phyloP scores from a whole-genome alignment of 495 filamentous ascomycete genomes.

The Jackrogersella multiformis region DNA sequence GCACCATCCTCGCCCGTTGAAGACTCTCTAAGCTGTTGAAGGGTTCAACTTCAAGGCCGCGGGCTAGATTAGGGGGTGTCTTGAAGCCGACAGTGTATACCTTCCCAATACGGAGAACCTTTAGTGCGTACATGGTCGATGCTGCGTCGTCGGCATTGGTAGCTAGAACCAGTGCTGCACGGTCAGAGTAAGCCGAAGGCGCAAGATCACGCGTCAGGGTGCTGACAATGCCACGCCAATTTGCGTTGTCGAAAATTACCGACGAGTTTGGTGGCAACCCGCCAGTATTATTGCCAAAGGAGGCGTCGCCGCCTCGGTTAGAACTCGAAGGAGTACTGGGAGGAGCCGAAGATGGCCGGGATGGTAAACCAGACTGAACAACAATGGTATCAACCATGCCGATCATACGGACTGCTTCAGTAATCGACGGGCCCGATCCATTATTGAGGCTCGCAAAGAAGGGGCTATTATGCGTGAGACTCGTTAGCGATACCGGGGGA shows the following conservation, averaged over 20 bases:
- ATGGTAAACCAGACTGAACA: constrained; percentile 56
- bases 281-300: constrained; percentile 11
- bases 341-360: constrained; percentile 48
- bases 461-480: constrained; percentile 47
- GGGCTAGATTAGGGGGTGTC: constrained; percentile 68
- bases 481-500: constrained; percentile 67
- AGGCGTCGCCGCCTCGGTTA: constrained; percentile 31
- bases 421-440: constrained; percentile 69
- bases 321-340: constrained; percentile 53
- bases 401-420: constrained; percentile 76
- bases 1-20: constrained; percentile 65
- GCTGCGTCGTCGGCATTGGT: constrained; percentile 74
- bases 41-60: constrained; percentile 70
- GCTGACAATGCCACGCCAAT: constrained; percentile 83
- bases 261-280: constrained; percentile 53
- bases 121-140: constrained; percentile 77
- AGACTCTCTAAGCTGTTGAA: constrained; percentile 83
- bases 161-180: constrained; percentile 77
- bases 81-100: constrained; percentile 88
- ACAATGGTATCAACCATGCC: constrained; percentile 84
- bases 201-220: constrained; percentile 83
- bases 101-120: constrained; percentile 75
- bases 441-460: constrained; percentile 57
- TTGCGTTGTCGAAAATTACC: constrained; percentile 79
- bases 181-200: constrained; percentile 77